phyloP scores from a whole-genome alignment of 202 grass and related monocot genomes.

The Digitaria exilis region DNA sequence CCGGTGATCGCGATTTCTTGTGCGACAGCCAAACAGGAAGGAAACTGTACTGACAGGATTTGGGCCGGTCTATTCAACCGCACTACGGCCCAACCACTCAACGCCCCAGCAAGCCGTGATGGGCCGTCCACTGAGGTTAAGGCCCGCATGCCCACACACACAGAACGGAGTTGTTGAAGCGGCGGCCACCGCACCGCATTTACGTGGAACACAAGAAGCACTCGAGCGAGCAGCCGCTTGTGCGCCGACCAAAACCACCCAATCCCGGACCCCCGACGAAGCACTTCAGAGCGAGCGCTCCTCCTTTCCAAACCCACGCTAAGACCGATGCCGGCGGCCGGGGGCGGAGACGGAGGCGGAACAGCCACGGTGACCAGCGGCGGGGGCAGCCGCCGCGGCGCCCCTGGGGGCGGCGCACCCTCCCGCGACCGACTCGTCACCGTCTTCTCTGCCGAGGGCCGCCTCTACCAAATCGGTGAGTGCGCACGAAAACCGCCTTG shows the following conservation, averaged over 20 bases:
- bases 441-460: conserved; percentile 75
- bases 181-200: background rate
- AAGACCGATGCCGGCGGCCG: conserved; percentile 6
- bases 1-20: no score
- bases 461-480: conserved; percentile 79
- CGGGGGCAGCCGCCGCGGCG: background rate
- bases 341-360: no score
- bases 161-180: background rate
- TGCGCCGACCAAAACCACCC: background rate
- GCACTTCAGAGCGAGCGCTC: background rate
- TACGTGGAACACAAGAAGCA: background rate
- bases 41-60: background rate
- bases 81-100: background rate
- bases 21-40: background rate
- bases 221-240: no score
- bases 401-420: background rate
- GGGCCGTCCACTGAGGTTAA: background rate
- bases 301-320: background rate
- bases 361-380: no score
- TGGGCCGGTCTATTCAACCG: background rate
- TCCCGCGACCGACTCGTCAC: conserved; percentile 70
- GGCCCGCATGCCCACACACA: background rate
- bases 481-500: background rate
- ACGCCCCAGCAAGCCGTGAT: background rate
- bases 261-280: no score